Base-by-base conservation (phyloP, 73 alveolate genomes). In the Uronychia binucleata region DNA sequence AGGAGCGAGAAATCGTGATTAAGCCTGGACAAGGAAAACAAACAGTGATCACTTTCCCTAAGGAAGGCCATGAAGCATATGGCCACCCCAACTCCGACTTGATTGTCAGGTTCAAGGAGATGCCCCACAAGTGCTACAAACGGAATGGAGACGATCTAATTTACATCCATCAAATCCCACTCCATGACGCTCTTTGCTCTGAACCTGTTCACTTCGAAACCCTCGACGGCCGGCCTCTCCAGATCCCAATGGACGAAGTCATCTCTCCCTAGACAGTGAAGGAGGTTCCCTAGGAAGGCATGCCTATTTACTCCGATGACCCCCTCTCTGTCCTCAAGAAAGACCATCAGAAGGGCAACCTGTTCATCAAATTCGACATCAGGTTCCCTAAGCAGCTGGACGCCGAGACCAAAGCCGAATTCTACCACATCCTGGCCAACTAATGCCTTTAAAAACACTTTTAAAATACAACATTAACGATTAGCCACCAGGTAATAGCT, bases 121-220 rank as follows among this genome's bases (percentile, higher is more conserved):
- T 90, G 8, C 90, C 96, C 0, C 97, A 94, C 74, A 88, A 93
- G 28, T 33, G 74, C 31, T 96, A 84, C 77, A 87, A 81, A 78
- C 92, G 99, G 86, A 89, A 95, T 30, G 98, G 96, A 33, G 89
- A 91, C 88, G 98, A 97, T 84, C 83, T 97, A 31, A 83, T 94
- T 32, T 95, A 93, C 75, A 89, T 88, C 76, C 93, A 92, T 28
- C 86, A 84, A 34, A 60, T 97, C 34, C 57, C 86, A 1, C 94
- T 97, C 33, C 93, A 88, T 27, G 94, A 96, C 82, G 99, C 99
- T 29, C 80, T 97, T 14, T 74, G 78, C 33, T 90, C 98, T 34
- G 88, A 86, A 31, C 98, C 99, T 26, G 91, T 96, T 28, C 88
- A 81, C 57, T 30, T 97, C 31, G 34, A 58, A 30, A 85, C 95